Evolutionary conservation across 2,329 filamentous ascomycete species (phyloP).

Genomic region (Venturia carpophila): DNA sequence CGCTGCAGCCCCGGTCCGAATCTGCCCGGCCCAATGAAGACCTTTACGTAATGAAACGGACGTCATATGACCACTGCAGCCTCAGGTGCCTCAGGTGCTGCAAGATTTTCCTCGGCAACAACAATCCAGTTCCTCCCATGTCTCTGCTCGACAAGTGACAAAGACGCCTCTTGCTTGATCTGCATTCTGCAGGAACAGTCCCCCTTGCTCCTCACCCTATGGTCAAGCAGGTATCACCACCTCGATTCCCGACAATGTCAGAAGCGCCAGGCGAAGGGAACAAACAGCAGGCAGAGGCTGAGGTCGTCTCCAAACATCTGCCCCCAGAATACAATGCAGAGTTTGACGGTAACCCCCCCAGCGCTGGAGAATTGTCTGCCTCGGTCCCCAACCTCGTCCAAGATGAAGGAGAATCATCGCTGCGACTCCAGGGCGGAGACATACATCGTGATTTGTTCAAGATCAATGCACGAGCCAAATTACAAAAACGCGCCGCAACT

Average conservation of each 20-base stretch:
- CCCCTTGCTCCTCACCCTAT: too few relatives aligned
- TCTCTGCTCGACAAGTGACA: too few relatives aligned
- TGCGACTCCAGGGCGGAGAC: constrained; percentile 66
- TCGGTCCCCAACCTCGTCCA: constrained; percentile 11
- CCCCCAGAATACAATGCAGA: constrained; percentile 8
- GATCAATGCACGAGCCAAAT: constrained; percentile 48
- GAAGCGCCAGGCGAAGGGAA: neutral
- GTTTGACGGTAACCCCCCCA: neutral
- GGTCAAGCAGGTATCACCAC: too few relatives aligned
- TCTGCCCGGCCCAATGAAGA: too few relatives aligned
- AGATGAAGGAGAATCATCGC: constrained; percentile 50
- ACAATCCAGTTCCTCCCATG: too few relatives aligned
- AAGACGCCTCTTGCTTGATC: too few relatives aligned
- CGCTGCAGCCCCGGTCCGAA: too few relatives aligned
- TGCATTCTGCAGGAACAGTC: too few relatives aligned
- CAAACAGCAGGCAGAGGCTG: neutral
- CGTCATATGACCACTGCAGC: too few relatives aligned
- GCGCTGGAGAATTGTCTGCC: neutral
- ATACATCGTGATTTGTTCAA: constrained; percentile 73
- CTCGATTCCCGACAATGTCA: neutral
- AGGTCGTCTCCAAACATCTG: constrained; percentile 15
- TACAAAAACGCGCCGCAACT: constrained; percentile 54
- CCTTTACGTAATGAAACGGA: neutral
- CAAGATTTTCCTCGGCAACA: too few relatives aligned
- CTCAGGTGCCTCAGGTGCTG: too few relatives aligned